phyloP scores from a whole-genome alignment of 148 eudicot genomes.

The Rhododendron vialii region DNA sequence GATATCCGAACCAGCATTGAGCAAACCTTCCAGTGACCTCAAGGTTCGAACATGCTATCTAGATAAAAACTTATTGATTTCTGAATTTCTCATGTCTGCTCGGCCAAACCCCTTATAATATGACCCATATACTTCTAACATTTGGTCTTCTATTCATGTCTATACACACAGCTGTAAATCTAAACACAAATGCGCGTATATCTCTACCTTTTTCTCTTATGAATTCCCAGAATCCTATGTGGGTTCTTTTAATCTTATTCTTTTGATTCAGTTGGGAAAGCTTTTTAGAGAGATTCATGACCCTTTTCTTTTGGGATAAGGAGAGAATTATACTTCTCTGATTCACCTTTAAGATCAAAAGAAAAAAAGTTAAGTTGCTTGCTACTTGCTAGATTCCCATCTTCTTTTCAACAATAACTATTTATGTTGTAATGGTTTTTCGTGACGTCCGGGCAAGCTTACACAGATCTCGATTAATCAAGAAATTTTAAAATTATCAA shows the following conservation, averaged over 20 bases:
- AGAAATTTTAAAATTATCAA: neutral
- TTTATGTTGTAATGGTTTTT: neutral
- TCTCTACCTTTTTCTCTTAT: neutral
- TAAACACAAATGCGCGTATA: neutral
- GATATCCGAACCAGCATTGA: neutral
- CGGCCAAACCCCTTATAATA: neutral
- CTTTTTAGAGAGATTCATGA: slow-evolving; percentile 12
- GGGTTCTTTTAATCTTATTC: slow-evolving; percentile 6
- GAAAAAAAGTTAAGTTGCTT: neutral
- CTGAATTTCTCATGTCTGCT: too few relatives aligned
- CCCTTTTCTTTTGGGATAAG: slow-evolving; percentile 22
- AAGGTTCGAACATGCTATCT: neutral
- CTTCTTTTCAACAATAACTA: neutral
- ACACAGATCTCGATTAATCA: neutral
- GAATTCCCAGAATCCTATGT: slow-evolving; percentile 23
- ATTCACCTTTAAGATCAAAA: slow-evolving; percentile 4
- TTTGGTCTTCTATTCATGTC: neutral
- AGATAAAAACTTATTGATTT: too few relatives aligned
- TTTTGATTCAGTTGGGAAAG: slow-evolving; percentile 9
- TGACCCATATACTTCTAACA: too few relatives aligned
- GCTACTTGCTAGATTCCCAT: neutral
- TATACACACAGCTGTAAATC: neutral
- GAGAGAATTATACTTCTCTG: slow-evolving; percentile 10
- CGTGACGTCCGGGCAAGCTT: neutral
- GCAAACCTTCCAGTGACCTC: neutral